phyloP scores from a whole-genome alignment of 805 yeast species.

The Metschnikowia picachoensis region DNA sequence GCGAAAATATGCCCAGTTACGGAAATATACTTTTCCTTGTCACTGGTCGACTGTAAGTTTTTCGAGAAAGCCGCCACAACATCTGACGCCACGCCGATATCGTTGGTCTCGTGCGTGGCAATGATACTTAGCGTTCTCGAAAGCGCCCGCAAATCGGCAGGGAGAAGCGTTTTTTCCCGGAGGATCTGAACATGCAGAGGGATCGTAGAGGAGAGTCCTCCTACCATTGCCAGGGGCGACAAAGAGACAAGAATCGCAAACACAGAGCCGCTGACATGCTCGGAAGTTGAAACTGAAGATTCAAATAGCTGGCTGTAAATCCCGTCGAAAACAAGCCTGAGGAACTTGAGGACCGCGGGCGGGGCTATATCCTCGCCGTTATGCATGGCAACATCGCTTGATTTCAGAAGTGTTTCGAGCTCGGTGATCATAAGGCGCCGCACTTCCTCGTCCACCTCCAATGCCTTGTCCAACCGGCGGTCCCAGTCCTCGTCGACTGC shows the following conservation, averaged over 20 bases:
- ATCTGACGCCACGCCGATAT: slow-evolving; percentile 5
- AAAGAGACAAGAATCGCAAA: slow-evolving; percentile 33
- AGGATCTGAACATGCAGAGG: slow-evolving; percentile 24
- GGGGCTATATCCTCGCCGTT: slow-evolving; percentile 10
- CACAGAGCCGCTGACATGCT: slow-evolving; percentile 32
- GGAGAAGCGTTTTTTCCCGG: slow-evolving; percentile 20
- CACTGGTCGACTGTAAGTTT: slow-evolving; percentile 11
- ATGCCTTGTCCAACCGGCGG: slow-evolving; percentile 61
- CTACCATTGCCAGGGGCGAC: slow-evolving; percentile 26
- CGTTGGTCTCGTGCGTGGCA: slow-evolving; percentile 37
- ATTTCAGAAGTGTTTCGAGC: slow-evolving; percentile 15
- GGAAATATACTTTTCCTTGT: slow-evolving; percentile 22
- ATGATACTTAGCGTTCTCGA: slow-evolving; percentile 48
- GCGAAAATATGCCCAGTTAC: slow-evolving; percentile 45
- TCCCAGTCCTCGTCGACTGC: slow-evolving; percentile 74
- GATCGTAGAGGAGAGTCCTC: slow-evolving; percentile 16
- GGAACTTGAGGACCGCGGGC: slow-evolving; percentile 14
- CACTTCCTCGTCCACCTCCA: slow-evolving; percentile 58
- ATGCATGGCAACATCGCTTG: slow-evolving; percentile 15
- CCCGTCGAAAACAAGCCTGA: slow-evolving; percentile 37
- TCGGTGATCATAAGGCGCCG: slow-evolving; percentile 23
- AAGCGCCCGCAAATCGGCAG: slow-evolving; percentile 27
- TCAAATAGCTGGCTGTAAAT: slow-evolving; percentile 22
- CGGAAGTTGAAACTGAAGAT: slow-evolving; percentile 15
- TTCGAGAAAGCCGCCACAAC: background rate